Evolutionary conservation across 139 green algal species (phyloP).

Genomic region (Eudorina sp.): DNA sequence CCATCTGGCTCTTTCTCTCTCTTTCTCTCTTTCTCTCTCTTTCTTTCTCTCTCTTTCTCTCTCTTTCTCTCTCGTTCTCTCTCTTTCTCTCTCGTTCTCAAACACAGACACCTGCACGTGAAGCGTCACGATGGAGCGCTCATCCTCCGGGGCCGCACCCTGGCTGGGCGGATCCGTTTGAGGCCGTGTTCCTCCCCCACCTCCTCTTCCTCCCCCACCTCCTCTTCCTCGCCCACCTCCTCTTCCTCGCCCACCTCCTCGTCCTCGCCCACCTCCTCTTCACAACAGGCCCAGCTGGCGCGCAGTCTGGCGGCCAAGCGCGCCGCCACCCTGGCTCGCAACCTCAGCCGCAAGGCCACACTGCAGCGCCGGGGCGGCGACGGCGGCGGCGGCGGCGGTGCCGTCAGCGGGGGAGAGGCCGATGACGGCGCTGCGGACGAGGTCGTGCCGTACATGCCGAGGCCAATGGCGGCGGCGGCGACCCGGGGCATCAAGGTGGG

Average conservation of each 20-base stretch:
- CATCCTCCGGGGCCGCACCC: no score
- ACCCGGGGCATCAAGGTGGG: not conserved
- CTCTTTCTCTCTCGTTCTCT: not conserved
- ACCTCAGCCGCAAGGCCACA: not conserved
- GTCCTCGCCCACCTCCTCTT: no score
- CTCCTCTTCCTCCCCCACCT: not conserved
- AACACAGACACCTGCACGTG: not conserved
- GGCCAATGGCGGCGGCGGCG: not conserved
- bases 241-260: no score
- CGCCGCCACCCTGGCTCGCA: not conserved
- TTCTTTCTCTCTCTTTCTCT: not conserved
- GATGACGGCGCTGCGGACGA: not conserved
- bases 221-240: no score
- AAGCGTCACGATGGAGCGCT: no score
- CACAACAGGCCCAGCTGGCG: not conserved
- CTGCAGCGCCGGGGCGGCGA: not conserved
- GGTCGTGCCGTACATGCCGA: not conserved
- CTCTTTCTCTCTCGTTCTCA: not conserved
- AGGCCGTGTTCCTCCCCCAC: not conserved
- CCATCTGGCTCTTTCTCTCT: not conserved
- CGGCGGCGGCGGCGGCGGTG: not conserved
- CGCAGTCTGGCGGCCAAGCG: conserved; percentile 3
- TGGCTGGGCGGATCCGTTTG: no score
- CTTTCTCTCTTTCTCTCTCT: not conserved
- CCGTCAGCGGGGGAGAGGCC: not conserved